Base-by-base conservation (phyloP, 2,329 filamentous ascomycete genomes). In the Drechslerella coelobrocha region DNA sequence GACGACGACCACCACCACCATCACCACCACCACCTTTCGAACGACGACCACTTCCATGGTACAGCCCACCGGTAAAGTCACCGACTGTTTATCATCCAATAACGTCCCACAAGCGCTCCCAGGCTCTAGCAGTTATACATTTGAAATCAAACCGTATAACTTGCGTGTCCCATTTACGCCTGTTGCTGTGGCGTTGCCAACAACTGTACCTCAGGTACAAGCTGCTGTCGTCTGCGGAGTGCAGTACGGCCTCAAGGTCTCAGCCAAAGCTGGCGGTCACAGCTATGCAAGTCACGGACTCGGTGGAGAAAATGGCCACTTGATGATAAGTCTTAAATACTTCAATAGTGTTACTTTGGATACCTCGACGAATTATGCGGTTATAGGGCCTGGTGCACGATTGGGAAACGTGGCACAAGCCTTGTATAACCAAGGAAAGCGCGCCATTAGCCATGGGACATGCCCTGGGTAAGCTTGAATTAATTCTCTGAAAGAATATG, bases 361-460 rank as follows among this genome's bases (percentile, higher is more conserved):
- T 71, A 79, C 75, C 2, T 74, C 73, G 3, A 85, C 82, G 2
- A 85, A 83, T 81, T 77, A 81, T 52, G 85, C 85, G 4, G 83
- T 80, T 0, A 81, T 86, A 63, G 85, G 85, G 6, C 79, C 82
- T 2, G 86, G 85, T 1, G 81, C 80, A 31, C 79, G 76, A n/a
- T 80, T 88, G 0, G 81, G 81, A 2, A 81, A 85, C 55, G 77
- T 88, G 12, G 83, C 84, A 8, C 76, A 80, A 34, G 78, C 79
- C 43, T 78, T 87, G 8, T 82, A 84, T 61, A 54, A 41, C 10
- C 54, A 65, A 52, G 84, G 84, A 4, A 80, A 81, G 26, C 81
- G 85, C n/a, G 85, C 85, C 1, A 82, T 87, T 56, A 79, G 85
- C 0, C 85, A 87, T 60, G 85, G 85, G 8, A 83, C 84, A 0